Evolutionary conservation across 1,284 basidiomycete species (phyloP).

Genomic region (Phlebopus sp.): DNA sequence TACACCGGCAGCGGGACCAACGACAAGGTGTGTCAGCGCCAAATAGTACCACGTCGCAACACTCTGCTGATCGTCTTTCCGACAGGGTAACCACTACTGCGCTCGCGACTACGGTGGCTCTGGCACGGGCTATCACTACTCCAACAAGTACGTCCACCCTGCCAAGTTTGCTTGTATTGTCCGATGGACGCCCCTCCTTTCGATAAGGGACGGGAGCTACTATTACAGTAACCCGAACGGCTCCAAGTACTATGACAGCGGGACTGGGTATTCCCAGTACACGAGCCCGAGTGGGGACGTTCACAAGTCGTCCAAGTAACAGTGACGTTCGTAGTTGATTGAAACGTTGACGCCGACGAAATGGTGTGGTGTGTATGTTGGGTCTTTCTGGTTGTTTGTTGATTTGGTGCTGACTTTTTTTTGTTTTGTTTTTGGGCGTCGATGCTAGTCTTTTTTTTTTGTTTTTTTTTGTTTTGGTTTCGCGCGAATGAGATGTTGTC

Average conservation of each 20-base stretch:
- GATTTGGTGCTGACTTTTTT: too few species aligned
- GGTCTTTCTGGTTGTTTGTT: too few species aligned
- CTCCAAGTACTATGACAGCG: conserved; percentile 56
- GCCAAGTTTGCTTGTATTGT: too few species aligned
- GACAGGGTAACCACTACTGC: conserved; percentile 57
- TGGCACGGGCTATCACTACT: conserved; percentile 54
- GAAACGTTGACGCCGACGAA: background rate
- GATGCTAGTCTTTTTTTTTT: too few species aligned
- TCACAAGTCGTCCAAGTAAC: conserved; percentile 31
- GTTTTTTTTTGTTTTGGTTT: too few species aligned
- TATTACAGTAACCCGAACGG: conserved; percentile 61
- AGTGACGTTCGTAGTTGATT: background rate
- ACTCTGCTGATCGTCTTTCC: background rate
- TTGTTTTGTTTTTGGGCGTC: too few species aligned
- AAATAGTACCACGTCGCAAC: background rate
- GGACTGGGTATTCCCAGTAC: conserved; percentile 47
- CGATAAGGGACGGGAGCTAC: conserved; percentile 58
- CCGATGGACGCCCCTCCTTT: too few species aligned
- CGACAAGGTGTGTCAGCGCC: conserved; percentile 36
- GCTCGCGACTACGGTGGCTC: conserved; percentile 42
- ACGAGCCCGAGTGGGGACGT: conserved; percentile 46
- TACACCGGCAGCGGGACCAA: conserved; percentile 52
- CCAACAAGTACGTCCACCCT: conserved; percentile 41
- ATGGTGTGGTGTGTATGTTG: too few species aligned
- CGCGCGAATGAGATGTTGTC: too few species aligned